Percentiles rank a stretch among this genome's conserved stretches.
Evolutionary conservation across 169 alveolate genomes (phyloP).

Genomic region (Besnoitia besnoiti): DNA sequence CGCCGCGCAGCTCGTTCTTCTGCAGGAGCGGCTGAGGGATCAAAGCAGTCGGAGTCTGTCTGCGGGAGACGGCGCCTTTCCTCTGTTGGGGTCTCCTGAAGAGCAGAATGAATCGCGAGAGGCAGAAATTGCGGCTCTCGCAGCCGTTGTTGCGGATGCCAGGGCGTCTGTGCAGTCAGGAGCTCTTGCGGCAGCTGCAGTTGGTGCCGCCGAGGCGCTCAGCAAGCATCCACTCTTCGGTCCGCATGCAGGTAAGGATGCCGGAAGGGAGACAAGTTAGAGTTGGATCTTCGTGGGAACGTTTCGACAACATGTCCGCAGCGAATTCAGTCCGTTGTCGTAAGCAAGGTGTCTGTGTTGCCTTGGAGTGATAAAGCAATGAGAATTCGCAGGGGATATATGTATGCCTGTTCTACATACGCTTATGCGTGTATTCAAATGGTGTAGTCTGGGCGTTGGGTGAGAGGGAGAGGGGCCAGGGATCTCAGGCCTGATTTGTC

Average conservation of each 20-base stretch:
- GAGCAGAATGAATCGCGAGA: background rate
- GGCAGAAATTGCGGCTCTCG: slow-evolving; percentile 19
- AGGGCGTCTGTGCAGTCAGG: slow-evolving; percentile 21
- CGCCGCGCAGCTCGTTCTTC: slow-evolving; percentile 22
- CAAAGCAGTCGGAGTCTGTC: background rate
- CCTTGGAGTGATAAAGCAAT: no score
- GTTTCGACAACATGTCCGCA: no score
- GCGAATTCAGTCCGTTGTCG: no score
- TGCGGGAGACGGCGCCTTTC: background rate
- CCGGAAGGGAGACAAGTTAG: no score
- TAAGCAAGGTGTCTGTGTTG: no score
- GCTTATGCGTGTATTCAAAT: no score
- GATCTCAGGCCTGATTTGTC: no score
- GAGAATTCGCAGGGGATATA: no score
- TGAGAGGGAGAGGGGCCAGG: no score
- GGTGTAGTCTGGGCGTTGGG: no score
- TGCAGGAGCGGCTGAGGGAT: slow-evolving; percentile 32
- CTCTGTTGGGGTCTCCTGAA: background rate
- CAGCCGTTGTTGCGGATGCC: slow-evolving; percentile 34
- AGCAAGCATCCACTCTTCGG: slow-evolving; percentile 6
- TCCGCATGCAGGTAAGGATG: background rate
- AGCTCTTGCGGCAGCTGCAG: slow-evolving; percentile 21
- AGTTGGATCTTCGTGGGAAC: no score
- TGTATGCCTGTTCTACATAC: no score
- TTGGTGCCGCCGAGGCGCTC: background rate